Percentiles rank a stretch among this genome's conserved stretches.
Conservation (phyloP, 371 early-diverging fungal species). For the Saksenaea oblongispora region DNA sequence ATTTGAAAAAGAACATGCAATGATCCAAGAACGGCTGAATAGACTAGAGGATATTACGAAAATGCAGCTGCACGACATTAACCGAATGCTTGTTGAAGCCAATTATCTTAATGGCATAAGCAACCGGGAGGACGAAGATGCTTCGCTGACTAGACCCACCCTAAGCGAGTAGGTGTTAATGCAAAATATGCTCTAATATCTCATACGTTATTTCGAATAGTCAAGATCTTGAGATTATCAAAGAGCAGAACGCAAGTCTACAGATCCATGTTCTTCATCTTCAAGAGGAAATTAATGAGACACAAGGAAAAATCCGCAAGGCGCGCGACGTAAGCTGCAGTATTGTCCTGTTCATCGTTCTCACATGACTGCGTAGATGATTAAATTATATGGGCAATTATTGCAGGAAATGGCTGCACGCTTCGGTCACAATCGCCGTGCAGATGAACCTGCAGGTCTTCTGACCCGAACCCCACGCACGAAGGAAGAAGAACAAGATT, state of each 20-base stretch:
- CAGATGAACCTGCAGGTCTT: slow-evolving; percentile 27
- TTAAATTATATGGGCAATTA: slow-evolving; percentile 61
- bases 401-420: slow-evolving; percentile 49
- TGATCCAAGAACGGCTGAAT: slow-evolving; percentile 63
- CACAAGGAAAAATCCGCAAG: slow-evolving; percentile 68
- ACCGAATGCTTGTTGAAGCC: slow-evolving; percentile 68
- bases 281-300: slow-evolving; percentile 73
- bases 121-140: slow-evolving; percentile 29
- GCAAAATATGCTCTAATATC: neutral
- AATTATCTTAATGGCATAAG: slow-evolving; percentile 51
- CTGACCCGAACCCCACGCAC: slow-evolving; percentile 36
- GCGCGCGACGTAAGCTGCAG: slow-evolving; percentile 67
- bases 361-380: slow-evolving; percentile 24
- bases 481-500: slow-evolving; percentile 75
- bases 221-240: slow-evolving; percentile 54
- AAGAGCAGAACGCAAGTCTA: slow-evolving; percentile 62
- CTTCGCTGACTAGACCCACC: slow-evolving; percentile 31
- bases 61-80: slow-evolving; percentile 67
- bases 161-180: slow-evolving; percentile 41
- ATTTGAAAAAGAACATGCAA: slow-evolving; percentile 57
- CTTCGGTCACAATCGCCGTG: slow-evolving; percentile 27
- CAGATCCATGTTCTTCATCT: slow-evolving; percentile 61
- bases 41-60: slow-evolving; percentile 63
- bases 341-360: neutral
- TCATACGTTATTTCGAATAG: slow-evolving; percentile 17